Base-by-base conservation (phyloP, 805 yeast species). In the Metschnikowia reukaufii region DNA sequence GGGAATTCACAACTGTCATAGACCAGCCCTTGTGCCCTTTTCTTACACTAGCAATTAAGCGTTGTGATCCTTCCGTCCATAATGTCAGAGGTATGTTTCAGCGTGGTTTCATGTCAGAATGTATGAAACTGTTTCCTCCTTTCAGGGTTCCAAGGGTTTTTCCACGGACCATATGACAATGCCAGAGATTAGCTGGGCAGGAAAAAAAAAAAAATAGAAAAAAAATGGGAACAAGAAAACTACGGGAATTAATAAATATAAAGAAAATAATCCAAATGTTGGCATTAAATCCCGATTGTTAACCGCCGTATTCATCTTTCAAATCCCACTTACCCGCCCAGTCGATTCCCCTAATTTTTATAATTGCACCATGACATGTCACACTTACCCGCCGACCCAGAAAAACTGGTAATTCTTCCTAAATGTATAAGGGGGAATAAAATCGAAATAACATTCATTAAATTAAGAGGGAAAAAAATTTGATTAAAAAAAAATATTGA, bases 31-130 rank as follows among this genome's bases (percentile, higher is more conserved):
- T 21, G 17, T 21, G 20, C 17, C 18, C 20, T 36, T 36, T 21
- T 15, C 31, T 19, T 23, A 23, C 30, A 25, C 29, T 25, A 25
- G 29, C 29, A 25, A 25, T 9, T 25, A 9, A 25, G 29, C 29
- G 29, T 25, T 25, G 29, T 17, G 31, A 13, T 36, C 30, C 39
- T 7, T 30, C 16, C 29, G 27, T 17, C 19, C 30, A 44, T 18
- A 13, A 58, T 58, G 62, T 54, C 62, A 37, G 62, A 58, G 55
- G 62, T 58, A 58, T 49, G 62, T 57, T 16, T n/a, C 32, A 18
- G 7, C 23, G 36, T 12, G 17, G 37, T 32, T 32, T 32, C 23
- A 32, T 13, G 29, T 25, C 12, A 9, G 8, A 9, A 25, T 9
- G 29, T 13, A 25, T 25, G 29, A 25, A 25, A 25, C 29, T 9